Conservation (phyloP, 2,329 filamentous ascomycete species). For the Verruconis gallopava region DNA sequence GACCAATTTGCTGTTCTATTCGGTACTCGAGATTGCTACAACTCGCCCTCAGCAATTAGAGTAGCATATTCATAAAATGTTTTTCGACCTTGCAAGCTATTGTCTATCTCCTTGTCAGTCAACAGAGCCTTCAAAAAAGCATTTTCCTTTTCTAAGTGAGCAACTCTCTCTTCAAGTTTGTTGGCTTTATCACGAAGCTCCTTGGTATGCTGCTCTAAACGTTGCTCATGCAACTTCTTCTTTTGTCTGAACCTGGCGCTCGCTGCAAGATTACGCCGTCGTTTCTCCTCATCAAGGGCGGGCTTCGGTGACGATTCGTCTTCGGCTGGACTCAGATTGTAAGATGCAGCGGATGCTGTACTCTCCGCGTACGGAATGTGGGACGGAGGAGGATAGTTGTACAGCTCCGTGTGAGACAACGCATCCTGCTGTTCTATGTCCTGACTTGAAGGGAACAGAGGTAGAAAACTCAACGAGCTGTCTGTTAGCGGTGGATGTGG, state of each 20-base stretch:
- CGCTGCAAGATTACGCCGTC: constrained; percentile 38
- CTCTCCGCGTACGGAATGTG: constrained; percentile 22
- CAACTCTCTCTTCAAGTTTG: constrained; percentile 31
- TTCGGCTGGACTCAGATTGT: constrained; percentile 11
- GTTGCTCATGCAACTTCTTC: constrained; percentile 42
- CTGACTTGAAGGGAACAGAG: constrained; percentile 1
- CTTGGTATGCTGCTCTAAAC: constrained; percentile 37
- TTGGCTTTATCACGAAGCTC: constrained; percentile 37
- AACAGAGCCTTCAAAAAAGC: constrained; percentile 39
- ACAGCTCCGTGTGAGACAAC: background rate
- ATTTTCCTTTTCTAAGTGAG: constrained; percentile 40
- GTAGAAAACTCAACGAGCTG: constrained; percentile 3
- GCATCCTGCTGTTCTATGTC: background rate
- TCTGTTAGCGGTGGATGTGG: constrained; percentile 1
- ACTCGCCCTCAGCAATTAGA: background rate
- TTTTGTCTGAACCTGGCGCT: constrained; percentile 40
- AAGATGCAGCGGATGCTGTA: constrained; percentile 18
- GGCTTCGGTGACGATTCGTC: constrained; percentile 18
- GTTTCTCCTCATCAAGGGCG: constrained; percentile 39
- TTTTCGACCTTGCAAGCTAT: constrained; percentile 21
- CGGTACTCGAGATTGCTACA: too few relatives aligned
- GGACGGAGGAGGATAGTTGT: constrained; percentile 13
- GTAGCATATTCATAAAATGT: constrained; percentile 2
- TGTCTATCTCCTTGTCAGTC: constrained; percentile 36
- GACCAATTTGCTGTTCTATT: too few relatives aligned